These are phyloP conservation scores for Xylariaceae sp. DNA, from an alignment of 2,329 filamentous ascomycete genomes.

Conservation along the genomic window DNA sequence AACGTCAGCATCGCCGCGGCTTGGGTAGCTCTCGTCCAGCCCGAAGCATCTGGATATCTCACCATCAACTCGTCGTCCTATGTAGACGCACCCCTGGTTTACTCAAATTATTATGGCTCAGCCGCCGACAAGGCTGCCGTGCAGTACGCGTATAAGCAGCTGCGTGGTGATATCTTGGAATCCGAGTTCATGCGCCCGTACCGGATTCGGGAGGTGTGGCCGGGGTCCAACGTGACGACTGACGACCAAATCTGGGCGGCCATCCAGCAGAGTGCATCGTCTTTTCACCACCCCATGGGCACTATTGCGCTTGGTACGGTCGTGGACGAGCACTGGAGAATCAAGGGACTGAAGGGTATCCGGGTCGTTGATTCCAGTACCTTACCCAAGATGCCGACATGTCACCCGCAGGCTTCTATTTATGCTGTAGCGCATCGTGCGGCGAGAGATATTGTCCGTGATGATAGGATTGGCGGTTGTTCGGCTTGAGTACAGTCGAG, in stretches of 20 bases:
- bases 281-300: conserved; percentile 32
- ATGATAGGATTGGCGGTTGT: neutral
- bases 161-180: conserved; percentile 22
- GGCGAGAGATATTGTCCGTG: neutral
- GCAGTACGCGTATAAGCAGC: conserved; percentile 23
- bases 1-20: conserved; percentile 46
- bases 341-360: conserved; percentile 28
- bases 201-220: conserved; percentile 22
- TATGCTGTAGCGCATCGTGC: conserved; percentile 26
- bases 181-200: conserved; percentile 13
- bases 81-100: conserved; percentile 56
- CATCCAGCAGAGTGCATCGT: conserved; percentile 19
- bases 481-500: neutral
- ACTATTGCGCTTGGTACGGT: conserved; percentile 28
- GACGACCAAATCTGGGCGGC: conserved; percentile 18
- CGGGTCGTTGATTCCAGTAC: conserved; percentile 31
- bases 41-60: conserved; percentile 37
- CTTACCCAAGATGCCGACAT: conserved; percentile 25
- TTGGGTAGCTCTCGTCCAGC: conserved; percentile 29
- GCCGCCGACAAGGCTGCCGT: conserved; percentile 40
- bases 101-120: conserved; percentile 55
- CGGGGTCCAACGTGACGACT: conserved; percentile 25
- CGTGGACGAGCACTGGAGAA: conserved; percentile 24
- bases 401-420: conserved; percentile 27
- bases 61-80: conserved; percentile 56